Base-by-base conservation (phyloP, 1,139 yeast species). In the Candida sp. region DNA sequence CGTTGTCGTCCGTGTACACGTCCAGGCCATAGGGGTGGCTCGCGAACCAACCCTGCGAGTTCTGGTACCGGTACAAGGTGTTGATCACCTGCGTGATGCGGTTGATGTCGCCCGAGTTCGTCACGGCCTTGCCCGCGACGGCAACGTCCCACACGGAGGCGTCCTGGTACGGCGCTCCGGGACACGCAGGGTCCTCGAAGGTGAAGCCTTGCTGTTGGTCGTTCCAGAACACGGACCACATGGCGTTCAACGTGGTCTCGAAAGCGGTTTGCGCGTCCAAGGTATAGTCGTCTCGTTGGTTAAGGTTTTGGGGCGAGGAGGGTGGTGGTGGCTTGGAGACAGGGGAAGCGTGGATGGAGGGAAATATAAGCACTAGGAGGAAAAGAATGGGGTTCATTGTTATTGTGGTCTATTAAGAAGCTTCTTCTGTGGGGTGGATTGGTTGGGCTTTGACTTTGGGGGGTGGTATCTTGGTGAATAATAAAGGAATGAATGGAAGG, bases 1-100 rank as follows among this genome's bases (percentile, higher is more conserved):
- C 63, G 54, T 71, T 67, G 52, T 72, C 77, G 54, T 72, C 77
- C 40, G 63, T 63, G 50, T 70, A 72, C 17, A 70, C 61, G 43
- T 71, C 75, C 7, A 53, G 46, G 42, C 67, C 68, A 9, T 58
- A 55, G 4, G 65, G 67, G 4, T 65, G 61, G 9, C 68, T 54
- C 1, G 75, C 68, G 48, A 62, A 70, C 60, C 70, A 49, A 49
- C 68, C 61, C 11, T 50, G 43, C 25, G 50, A 30, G 50, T 58
- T 58, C 44, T 57, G 50, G 50, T 55, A 60, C 12, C 50, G 43
- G 44, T 60, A 55, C 35, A 64, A 49, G 17, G 50, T 47, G 23
- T 46, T 9, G 22, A 62, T 49, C 2, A 62, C 51, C 17, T 37
- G 27, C 27, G 39, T 25, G 7, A 46, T 44, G 25, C 42, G 40